Percentiles rank a stretch among this genome's conserved stretches.
phyloP scores from a whole-genome alignment of 1,284 basidiomycete species.

The Rhodotorula sp. region DNA sequence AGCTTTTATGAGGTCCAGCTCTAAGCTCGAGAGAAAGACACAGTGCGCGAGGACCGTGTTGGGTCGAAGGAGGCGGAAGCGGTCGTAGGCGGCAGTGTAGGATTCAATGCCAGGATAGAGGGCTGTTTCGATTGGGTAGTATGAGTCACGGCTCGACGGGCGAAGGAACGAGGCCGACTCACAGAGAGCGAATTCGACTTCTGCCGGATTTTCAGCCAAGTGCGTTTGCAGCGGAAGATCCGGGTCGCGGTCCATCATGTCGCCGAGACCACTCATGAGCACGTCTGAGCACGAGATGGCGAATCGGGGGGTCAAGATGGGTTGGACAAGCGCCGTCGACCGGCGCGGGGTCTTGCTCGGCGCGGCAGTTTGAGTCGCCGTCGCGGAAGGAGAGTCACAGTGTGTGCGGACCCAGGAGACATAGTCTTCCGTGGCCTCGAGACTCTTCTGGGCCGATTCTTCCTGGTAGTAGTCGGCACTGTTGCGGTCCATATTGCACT shows the following conservation, averaged over 20 bases:
- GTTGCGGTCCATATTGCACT: slow-evolving; percentile 93
- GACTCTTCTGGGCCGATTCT: slow-evolving; percentile 56
- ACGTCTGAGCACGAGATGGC: slow-evolving; percentile 82
- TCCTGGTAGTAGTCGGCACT: slow-evolving; percentile 72
- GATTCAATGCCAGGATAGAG: slow-evolving; percentile 46
- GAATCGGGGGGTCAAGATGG: slow-evolving; percentile 90
- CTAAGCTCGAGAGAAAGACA: slow-evolving; percentile 70
- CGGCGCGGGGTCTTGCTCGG: slow-evolving; percentile 12
- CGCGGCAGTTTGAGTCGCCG: background rate
- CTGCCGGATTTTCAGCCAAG: slow-evolving; percentile 77
- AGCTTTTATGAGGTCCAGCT: slow-evolving; percentile 69
- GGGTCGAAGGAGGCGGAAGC: slow-evolving; percentile 67
- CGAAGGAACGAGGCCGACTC: background rate
- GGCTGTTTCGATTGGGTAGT: slow-evolving; percentile 3
- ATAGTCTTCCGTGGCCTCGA: slow-evolving; percentile 63
- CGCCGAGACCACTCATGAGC: slow-evolving; percentile 66
- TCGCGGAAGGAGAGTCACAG: slow-evolving; percentile 41
- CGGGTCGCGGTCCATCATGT: slow-evolving; percentile 52
- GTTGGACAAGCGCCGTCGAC: slow-evolving; percentile 64
- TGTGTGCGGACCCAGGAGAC: slow-evolving; percentile 63
- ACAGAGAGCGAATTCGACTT: slow-evolving; percentile 58
- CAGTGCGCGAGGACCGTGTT: slow-evolving; percentile 89
- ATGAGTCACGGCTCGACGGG: too few species aligned
- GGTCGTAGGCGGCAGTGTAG: slow-evolving; percentile 68
- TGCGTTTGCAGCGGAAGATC: slow-evolving; percentile 84